These are phyloP conservation scores for Neonectria faginata DNA, from an alignment of 2,329 filamentous ascomycete species.

Conservation along the genomic window DNA sequence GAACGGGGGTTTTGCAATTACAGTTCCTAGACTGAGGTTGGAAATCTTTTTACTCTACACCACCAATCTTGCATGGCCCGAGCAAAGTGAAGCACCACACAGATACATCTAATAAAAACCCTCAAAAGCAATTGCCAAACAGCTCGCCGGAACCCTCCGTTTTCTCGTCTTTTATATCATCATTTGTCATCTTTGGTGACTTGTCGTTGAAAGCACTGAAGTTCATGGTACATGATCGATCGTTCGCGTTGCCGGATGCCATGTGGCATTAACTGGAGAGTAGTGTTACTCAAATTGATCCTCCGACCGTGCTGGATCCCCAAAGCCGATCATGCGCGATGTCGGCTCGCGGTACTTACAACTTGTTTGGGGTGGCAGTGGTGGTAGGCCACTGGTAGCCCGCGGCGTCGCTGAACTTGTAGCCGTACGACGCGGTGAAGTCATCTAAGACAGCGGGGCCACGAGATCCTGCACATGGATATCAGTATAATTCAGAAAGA, in stretches of 20 bases:
- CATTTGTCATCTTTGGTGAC: slow-evolving; percentile 36
- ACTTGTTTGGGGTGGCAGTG: slow-evolving; percentile 78
- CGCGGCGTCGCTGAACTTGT: slow-evolving; percentile 97
- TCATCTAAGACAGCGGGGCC: slow-evolving; percentile 96
- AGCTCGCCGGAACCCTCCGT: slow-evolving; percentile 36
- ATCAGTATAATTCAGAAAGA: slow-evolving; percentile 6
- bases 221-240: slow-evolving; percentile 40
- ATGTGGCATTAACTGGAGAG: slow-evolving; percentile 42
- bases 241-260: slow-evolving; percentile 33
- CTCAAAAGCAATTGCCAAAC: slow-evolving; percentile 37
- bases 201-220: slow-evolving; percentile 29
- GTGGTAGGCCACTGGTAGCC: slow-evolving; percentile 96
- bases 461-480: slow-evolving; percentile 79
- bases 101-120: slow-evolving; percentile 38
- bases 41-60: slow-evolving; percentile 37
- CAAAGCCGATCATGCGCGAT: slow-evolving; percentile 29
- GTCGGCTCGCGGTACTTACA: slow-evolving; percentile 67
- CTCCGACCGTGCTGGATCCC: slow-evolving; percentile 19
- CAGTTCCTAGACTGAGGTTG: slow-evolving; percentile 30
- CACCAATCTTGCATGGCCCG: slow-evolving; percentile 32
- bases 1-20: slow-evolving; percentile 5
- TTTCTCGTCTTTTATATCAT: slow-evolving; percentile 35
- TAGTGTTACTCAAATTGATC: slow-evolving; percentile 34
- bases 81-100: slow-evolving; percentile 33
- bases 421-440: slow-evolving; percentile 97